These are phyloP conservation scores for Elsinoe fawcettii DNA, from an alignment of 2,329 filamentous ascomycete genomes.

Conservation along the genomic window DNA sequence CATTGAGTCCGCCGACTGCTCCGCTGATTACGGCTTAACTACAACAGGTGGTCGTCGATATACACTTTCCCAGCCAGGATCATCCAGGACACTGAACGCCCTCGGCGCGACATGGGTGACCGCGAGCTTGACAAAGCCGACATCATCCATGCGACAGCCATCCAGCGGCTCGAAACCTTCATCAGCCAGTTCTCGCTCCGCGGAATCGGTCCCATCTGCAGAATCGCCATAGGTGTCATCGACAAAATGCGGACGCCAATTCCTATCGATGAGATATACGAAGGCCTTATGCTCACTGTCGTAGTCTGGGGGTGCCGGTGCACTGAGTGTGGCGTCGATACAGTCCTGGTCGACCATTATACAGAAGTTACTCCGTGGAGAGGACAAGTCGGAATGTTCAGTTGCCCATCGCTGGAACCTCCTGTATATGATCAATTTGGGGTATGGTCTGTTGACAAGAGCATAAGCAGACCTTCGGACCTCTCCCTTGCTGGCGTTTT, in stretches of 20 bases:
- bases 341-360: slow-evolving; percentile 6
- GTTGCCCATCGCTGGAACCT: not conserved
- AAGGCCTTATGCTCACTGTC: not conserved
- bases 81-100: slow-evolving; percentile 1
- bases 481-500: not conserved
- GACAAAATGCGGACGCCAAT: not conserved
- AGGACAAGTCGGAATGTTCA: not conserved
- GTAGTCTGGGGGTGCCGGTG: not conserved
- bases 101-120: not conserved
- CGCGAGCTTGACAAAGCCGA: not conserved
- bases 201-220: not conserved
- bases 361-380: not conserved
- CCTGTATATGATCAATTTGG: not conserved
- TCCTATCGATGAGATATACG: slow-evolving; percentile 1
- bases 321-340: not conserved
- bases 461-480: not conserved
- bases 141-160: slow-evolving; percentile 4
- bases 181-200: not conserved
- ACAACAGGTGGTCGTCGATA: not conserved
- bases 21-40: not conserved
- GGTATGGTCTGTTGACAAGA: not conserved
- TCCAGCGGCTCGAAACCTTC: not conserved
- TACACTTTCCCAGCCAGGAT: not conserved
- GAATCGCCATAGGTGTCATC: not conserved
- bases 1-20: not conserved